Evolutionary conservation across 805 yeast species (phyloP), one percentile per base, ranked within the genome.

Genomic region (Kluyveromyces wickerhamii): DNA sequence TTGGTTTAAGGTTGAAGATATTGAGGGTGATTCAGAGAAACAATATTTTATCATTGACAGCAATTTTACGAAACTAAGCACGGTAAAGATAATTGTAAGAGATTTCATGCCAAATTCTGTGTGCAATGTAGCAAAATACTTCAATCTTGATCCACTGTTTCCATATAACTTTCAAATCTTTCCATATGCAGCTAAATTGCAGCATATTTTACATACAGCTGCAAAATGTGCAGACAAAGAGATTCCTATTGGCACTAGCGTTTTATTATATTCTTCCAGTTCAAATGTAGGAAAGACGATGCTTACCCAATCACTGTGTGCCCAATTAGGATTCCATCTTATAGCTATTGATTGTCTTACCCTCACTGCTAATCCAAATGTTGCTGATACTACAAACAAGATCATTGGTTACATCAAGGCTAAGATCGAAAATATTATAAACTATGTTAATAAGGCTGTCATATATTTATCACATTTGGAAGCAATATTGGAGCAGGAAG

Each of bases 241-340:
- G 12, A 51, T 63, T 1, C 56, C 65, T 2, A 48, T 84, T 21
- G 69, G 67, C 31, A 78, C 94, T 0, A 69, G 85, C 0, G 60
- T 87, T 0, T 52, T 87, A 17, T 52, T 92, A 15, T 72, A 70
- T 33, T 84, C 96, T 3, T 61, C 75, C 47, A 71, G 77, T 20
- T 64, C 94, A 35, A 86, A 82, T 7, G 74, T 83, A 5, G 98
- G 98, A 0, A 89, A 89, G 49, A 53, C 81, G 0, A 74, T 79
- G 0, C 49, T 83, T 16, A 73, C 85, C 0, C 56, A 68, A 33
- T 71, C 72, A 36, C 49, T 76, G 2, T 67, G 83, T 0, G 54
- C 62, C 7, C 71, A 71, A 20, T 54, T 78, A 20, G 95, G 96
- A 0, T 56, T 77, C 7, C 79, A 82, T 42, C 55, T 79, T 6